Conservation (phyloP, 805 yeast genomes). For the Candida sphagnicola region DNA sequence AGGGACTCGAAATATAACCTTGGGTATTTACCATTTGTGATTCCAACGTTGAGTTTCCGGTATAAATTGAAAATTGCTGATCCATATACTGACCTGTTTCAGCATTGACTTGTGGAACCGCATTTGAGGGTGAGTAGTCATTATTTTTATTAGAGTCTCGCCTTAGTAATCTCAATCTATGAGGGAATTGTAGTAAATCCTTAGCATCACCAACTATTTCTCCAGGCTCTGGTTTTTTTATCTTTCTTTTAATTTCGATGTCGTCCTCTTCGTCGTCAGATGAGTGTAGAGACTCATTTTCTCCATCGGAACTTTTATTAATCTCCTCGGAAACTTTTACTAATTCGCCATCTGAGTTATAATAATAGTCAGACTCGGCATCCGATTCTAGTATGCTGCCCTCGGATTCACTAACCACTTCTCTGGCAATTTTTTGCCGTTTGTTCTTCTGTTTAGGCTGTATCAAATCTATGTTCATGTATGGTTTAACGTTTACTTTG, state of each 20-base stretch:
- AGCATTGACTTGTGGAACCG: background rate
- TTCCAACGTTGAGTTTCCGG: background rate
- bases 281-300: conserved; percentile 6
- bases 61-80: background rate
- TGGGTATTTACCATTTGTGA: background rate
- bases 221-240: background rate
- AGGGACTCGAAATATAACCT: conserved; percentile 3
- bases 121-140: background rate
- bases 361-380: conserved; percentile 1
- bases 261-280: conserved; percentile 6
- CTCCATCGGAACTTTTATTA: background rate
- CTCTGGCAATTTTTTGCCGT: conserved; percentile 2
- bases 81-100: conserved; percentile 1
- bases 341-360: background rate
- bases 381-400: background rate
- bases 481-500: conserved; percentile 27
- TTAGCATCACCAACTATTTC: background rate
- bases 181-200: conserved; percentile 5
- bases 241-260: conserved; percentile 1
- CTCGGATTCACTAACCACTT: background rate
- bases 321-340: conserved; percentile 1
- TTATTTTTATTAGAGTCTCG: background rate
- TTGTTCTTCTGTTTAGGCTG: conserved; percentile 6
- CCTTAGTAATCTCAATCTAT: conserved; percentile 5
- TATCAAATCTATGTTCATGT: conserved; percentile 32